Percentiles rank a stretch among this genome's conserved stretches.
Evolutionary conservation across 371 early-diverging fungal genomes (phyloP).

Genomic region (Haplosporangium sp.): DNA sequence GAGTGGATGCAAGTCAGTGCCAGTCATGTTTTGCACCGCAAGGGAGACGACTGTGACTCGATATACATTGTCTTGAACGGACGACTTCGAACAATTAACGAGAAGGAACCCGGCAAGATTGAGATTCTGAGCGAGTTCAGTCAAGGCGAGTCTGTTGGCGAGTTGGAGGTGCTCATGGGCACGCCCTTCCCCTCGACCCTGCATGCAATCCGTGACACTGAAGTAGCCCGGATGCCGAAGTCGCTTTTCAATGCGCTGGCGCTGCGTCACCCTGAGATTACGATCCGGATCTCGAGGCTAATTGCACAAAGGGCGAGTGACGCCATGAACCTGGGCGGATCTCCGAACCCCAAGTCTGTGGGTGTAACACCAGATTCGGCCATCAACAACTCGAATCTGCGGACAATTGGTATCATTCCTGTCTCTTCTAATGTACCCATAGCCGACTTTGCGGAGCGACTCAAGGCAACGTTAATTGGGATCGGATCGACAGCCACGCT

Average conservation of each 20-base stretch:
- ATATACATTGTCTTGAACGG: conserved; percentile 96
- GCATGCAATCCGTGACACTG: conserved; percentile 97
- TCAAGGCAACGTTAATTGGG: conserved; percentile 79
- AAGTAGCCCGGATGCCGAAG: conserved; percentile 95
- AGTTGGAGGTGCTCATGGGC: conserved; percentile 92
- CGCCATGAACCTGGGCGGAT: conserved; percentile 23
- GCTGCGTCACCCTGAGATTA: conserved; percentile 89
- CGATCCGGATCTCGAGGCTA: conserved; percentile 90
- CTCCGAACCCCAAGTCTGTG: conserved; percentile 19
- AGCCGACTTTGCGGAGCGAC: conserved; percentile 85
- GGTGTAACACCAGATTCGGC: conserved; percentile 38
- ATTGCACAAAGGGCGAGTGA: conserved; percentile 83
- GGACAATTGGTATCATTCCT: conserved; percentile 94
- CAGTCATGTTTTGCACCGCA: conserved; percentile 90
- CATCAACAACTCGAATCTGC: conserved; percentile 87
- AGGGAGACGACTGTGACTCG: conserved; percentile 86
- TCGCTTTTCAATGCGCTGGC: conserved; percentile 93
- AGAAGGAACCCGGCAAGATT: conserved; percentile 71
- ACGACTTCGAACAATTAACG: conserved; percentile 87
- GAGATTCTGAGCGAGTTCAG: conserved; percentile 94
- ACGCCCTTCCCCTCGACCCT: conserved; percentile 86
- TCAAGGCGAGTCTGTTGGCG: conserved; percentile 92
- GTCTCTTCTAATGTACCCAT: conserved; percentile 87
- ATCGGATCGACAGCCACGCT: conserved; percentile 81
- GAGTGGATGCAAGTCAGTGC: conserved; percentile 96